Base-by-base conservation (phyloP, 1,284 basidiomycete species). In the Microbotryum violaceum region DNA sequence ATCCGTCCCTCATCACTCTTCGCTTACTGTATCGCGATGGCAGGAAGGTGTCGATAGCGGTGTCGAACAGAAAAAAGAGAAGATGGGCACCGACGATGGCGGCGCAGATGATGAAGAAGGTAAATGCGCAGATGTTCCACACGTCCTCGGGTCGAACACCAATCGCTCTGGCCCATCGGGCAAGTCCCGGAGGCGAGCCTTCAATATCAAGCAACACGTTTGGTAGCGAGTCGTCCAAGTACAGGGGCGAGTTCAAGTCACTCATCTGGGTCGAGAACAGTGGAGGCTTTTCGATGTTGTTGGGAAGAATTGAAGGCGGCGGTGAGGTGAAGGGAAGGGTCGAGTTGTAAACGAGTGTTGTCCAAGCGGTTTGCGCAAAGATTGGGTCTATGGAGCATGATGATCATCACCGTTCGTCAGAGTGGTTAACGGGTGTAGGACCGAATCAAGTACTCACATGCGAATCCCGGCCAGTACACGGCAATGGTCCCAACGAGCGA, bases 391-490 rank as follows among this genome's bases (percentile, higher is more conserved):
- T 18, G 31, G 9, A 31, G 7, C 31, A 9, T 8, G 8, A 7
- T 10, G 31, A 31, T 31, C 31, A 2, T 14, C 12, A 29, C 1
- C 27, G 5, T 7, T 27, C 10, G 27, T 6, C 18, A 9, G 5
- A 47, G 7, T 31, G 31, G 31, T 8, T 31, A 31, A 42, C 12
- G 12, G 16, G 37, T 18, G 16, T 10, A 14, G 12, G 16, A 16
- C 14, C 37, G 12, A 42, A 42, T 1, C 1, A 8, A 14, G n/a
- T 2, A 82, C 85, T 72, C 73, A 89, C 91, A 97, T 62, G 87
- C 82, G 75, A 93, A 97, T 16, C 81, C 78, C 1, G 94, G 93
- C 93, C 93, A 98, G 72, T 89, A 81, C 31, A 97, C 91, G 31
- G 91, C 88, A 55, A 97, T 84, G 88, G 96, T 94, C 29, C 85